phyloP scores from a whole-genome alignment of 371 early-diverging fungal genomes.

The Mucor plumbeus region DNA sequence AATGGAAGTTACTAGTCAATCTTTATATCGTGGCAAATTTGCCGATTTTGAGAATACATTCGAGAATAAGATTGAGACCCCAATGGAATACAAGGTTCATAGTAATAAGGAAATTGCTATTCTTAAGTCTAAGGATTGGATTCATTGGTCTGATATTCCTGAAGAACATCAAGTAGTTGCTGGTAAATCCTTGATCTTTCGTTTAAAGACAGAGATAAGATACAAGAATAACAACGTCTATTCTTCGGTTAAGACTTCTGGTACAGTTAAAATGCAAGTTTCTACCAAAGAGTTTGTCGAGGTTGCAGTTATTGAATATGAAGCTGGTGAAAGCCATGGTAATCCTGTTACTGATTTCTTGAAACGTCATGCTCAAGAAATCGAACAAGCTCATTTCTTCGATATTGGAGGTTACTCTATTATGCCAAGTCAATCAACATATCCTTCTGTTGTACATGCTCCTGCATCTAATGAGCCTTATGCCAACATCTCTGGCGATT shows the following conservation, averaged over 20 bases:
- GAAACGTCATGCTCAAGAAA: constrained; percentile 77
- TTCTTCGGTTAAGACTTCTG: constrained; percentile 76
- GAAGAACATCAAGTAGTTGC: constrained; percentile 67
- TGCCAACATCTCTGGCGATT: constrained; percentile 89
- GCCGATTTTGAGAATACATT: constrained; percentile 85
- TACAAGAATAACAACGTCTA: constrained; percentile 78
- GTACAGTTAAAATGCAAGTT: constrained; percentile 83
- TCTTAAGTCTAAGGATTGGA: constrained; percentile 90
- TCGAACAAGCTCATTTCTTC: constrained; percentile 84
- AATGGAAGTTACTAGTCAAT: constrained; percentile 81
- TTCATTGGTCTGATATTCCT: constrained; percentile 72
- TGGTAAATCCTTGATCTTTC: constrained; percentile 83
- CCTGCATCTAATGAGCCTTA: constrained; percentile 88
- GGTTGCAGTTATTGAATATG: constrained; percentile 84
- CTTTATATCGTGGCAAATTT: constrained; percentile 93
- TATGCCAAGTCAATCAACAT: constrained; percentile 83
- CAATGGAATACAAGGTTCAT: constrained; percentile 77
- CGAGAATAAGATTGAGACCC: constrained; percentile 82
- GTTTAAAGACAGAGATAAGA: constrained; percentile 77
- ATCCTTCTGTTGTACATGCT: constrained; percentile 82
- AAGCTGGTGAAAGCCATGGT: constrained; percentile 75
- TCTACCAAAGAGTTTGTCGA: constrained; percentile 85
- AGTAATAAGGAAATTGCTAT: constrained; percentile 87
- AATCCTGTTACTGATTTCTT: constrained; percentile 87
- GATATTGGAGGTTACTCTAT: constrained; percentile 93